Base-by-base conservation (phyloP, 305 asterid species). In the Withania somnifera region DNA sequence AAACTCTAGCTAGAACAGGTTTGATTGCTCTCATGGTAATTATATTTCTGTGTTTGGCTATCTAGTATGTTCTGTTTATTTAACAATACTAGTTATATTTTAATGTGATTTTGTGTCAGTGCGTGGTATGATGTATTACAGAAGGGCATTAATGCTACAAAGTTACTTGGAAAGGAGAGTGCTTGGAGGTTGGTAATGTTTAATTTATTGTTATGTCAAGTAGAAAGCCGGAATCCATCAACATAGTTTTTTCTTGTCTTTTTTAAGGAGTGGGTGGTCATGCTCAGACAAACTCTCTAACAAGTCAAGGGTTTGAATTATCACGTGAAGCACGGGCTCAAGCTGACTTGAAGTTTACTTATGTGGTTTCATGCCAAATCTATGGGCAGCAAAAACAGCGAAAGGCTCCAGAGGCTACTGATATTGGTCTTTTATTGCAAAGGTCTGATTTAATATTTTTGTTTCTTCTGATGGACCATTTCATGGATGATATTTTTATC, bases 41-140 rank as follows among this genome's bases (percentile, higher is more conserved):
- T 54, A 66, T 42, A 40, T 56, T 52, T 24, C 47, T 68, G 38
- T 83, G 53, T 45, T 56, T 68, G 82, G 32, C 11, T 78, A 38
- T 82, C 50, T 79, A 73, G 38, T 47, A 58, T 71, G 78, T n/a
- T 7, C 66, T 73, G 6, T 8, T 15, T 73, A 73, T 73, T 73
- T 73, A 73, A 26, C 42, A 50, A 73, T 50, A 45, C 42, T 47
- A 26, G 60, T 26, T 47, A 24, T 47, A 26, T 82, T 80, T 66
- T 52, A 77, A 63, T 83, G 57, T 76, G 79, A 60, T 84, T 84
- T 84, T 57, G 67, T 86, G 79, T 86, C 91, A 96, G 99, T 96
- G 81, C 97, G 99, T 60, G 99, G 99, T 58, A 94, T 96, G 99
- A 96, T 96, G 99, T 96, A 96, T 88, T 96, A 96, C 83, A 93